Evolutionary conservation across 805 yeast species (phyloP), one percentile per base, ranked within the genome.

Genomic region (Saturnispora hagleri): DNA sequence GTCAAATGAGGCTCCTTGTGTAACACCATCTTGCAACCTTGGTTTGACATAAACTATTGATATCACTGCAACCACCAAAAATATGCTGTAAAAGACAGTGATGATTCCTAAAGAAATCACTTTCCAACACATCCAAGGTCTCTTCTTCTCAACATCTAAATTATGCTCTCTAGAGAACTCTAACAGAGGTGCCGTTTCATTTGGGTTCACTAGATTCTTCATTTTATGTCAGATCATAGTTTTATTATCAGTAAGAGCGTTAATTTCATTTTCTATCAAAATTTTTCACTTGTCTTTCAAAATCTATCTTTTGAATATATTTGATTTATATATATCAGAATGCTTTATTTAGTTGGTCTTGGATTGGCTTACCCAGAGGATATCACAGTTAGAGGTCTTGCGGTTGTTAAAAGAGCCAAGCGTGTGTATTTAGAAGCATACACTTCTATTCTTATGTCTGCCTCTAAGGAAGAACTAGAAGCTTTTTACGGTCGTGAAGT

Each of bases 401-500:
- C 91, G 62, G 79, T 84, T 3, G 89, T 93, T 51, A 84, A 77
- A 61, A 78, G 75, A 65, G 89, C 97, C 70, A 81, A 85, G 62
- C 75, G 97, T 42, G 96, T 91, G n/a, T 91, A 91, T 60, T 73
- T 93, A 52, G 99, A 91, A 70, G 97, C 95, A 3, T 91, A 91
- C 69, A 91, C 99, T 3, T 86, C 96, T 40, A 91, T 91, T 56
- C 72, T 93, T 53, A 91, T 93, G 98, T 89, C 96, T 12, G 95
- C 98, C 2, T 80, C 85, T 56, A 73, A 81, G 63, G 79, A 73
- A 54, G 77, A 83, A 5, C 70, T 91, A 49, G 97, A 90, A 64
- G 76, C 77, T 59, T 88, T 85, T 60, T 91, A 91, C 63, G 98
- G 95, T 7, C 78, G 87, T 57, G 84, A 82, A 60, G 84, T 91